These are phyloP conservation scores for Pugionium cornutum DNA, from an alignment of 345 rosid genomes.

Conservation along the genomic window DNA sequence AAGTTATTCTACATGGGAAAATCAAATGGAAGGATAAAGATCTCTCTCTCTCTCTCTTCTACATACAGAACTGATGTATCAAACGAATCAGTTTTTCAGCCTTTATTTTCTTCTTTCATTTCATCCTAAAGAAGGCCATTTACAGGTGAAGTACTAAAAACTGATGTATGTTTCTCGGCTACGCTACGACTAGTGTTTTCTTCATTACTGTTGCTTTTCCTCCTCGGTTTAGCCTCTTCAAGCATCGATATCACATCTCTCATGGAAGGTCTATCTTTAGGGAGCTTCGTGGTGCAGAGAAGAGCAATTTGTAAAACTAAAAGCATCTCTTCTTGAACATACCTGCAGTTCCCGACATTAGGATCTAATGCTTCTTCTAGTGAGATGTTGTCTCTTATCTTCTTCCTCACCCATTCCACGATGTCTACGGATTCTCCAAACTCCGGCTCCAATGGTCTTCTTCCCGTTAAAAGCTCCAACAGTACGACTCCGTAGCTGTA, in stretches of 20 bases:
- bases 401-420: slow-evolving; percentile 74
- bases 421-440: slow-evolving; percentile 73
- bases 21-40: slow-evolving; percentile 21
- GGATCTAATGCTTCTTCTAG: slow-evolving; percentile 72
- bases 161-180: slow-evolving; percentile 50
- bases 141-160: slow-evolving; percentile 73
- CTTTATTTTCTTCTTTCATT: background rate
- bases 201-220: slow-evolving; percentile 69
- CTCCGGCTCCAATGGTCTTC: slow-evolving; percentile 60
- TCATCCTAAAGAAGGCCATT: slow-evolving; percentile 64
- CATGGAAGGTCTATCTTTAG: slow-evolving; percentile 92
- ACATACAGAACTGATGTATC: slow-evolving; percentile 48
- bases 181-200: slow-evolving; percentile 39
- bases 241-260: slow-evolving; percentile 90
- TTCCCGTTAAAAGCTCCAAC: slow-evolving; percentile 81
- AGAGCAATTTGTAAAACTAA: slow-evolving; percentile 80
- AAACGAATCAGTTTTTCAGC: slow-evolving; percentile 23
- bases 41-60: slow-evolving; percentile 28
- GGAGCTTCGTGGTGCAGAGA: slow-evolving; percentile 82
- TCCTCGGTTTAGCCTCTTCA: slow-evolving; percentile 85
- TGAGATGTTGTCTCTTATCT: slow-evolving; percentile 59
- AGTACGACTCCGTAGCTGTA: slow-evolving; percentile 89
- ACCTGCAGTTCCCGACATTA: slow-evolving; percentile 70
- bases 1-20: slow-evolving; percentile 31
- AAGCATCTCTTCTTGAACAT: slow-evolving; percentile 95